These are phyloP conservation scores for Acanthamoeba sp. DNA, from an alignment of 208 protist species.

Conservation along the genomic window DNA sequence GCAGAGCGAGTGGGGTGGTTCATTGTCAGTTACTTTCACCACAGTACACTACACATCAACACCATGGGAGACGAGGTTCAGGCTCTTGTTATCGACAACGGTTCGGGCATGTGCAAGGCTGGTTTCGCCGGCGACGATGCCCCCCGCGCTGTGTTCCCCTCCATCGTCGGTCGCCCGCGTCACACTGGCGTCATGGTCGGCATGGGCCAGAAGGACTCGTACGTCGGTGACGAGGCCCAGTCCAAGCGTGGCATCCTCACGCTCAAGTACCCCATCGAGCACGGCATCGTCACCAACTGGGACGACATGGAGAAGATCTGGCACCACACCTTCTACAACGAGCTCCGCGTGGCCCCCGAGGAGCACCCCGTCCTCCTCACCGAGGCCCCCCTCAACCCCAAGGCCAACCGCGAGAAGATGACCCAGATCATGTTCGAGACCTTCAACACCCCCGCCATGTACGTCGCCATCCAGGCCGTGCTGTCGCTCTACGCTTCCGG, in stretches of 20 bases:
- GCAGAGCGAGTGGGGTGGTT: not conserved
- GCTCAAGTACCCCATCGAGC: slow-evolving; percentile 88
- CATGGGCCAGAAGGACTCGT: slow-evolving; percentile 90
- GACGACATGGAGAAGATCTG: slow-evolving; percentile 99
- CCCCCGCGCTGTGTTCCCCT: slow-evolving; percentile 94
- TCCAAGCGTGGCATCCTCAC: slow-evolving; percentile 88
- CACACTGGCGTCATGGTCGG: slow-evolving; percentile 96
- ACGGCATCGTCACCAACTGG: slow-evolving; percentile 97
- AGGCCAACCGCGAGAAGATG: slow-evolving; percentile 94
- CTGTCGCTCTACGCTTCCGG: slow-evolving; percentile 95
- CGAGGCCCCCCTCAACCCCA: slow-evolving; percentile 94
- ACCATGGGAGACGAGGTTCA: slow-evolving; percentile 89
- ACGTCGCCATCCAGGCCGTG: slow-evolving; percentile 97
- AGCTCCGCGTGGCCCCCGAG: slow-evolving; percentile 97
- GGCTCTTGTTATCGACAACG: slow-evolving; percentile 97
- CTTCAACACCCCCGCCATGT: slow-evolving; percentile 92
- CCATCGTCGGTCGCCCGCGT: slow-evolving; percentile 93
- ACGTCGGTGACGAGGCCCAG: slow-evolving; percentile 90
- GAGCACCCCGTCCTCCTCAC: slow-evolving; percentile 97
- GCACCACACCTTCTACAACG: slow-evolving; percentile 99
- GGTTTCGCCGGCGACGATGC: slow-evolving; percentile 97
- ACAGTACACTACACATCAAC: slow-evolving; percentile 38
- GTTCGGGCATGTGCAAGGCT: slow-evolving; percentile 94
- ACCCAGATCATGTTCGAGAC: slow-evolving; percentile 93
- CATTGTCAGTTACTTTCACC: not conserved